Percentiles rank a stretch among this genome's conserved stretches.
Evolutionary conservation across 2,329 filamentous ascomycete genomes (phyloP).

Genomic region (Cordyceps fumosorosea): DNA sequence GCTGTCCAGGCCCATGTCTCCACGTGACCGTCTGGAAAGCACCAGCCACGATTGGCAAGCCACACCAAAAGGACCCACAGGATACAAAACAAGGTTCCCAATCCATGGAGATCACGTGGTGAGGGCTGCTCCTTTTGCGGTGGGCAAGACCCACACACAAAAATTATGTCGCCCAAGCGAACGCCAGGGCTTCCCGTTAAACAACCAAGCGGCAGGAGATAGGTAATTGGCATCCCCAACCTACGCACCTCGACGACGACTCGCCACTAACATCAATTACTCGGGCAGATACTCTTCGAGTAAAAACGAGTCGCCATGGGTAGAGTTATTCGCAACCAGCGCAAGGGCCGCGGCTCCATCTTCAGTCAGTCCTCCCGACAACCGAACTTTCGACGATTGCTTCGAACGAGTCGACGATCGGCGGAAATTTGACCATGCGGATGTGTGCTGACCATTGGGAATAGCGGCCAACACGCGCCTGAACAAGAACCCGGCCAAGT

Average conservation of each 20-base stretch:
- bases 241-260: conserved; percentile 18
- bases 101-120: conserved; percentile 27
- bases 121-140: conserved; percentile 21
- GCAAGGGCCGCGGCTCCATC: conserved; percentile 53
- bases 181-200: conserved; percentile 27
- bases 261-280: conserved; percentile 24
- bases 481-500: conserved; percentile 80
- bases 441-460: conserved; percentile 24
- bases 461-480: conserved; percentile 77
- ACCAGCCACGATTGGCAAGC: conserved; percentile 9
- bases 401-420: conserved; percentile 14
- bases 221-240: conserved; percentile 27
- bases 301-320: conserved; percentile 40
- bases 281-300: conserved; percentile 24
- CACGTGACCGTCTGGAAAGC: background rate
- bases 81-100: background rate
- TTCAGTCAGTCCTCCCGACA: conserved; percentile 40
- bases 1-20: background rate
- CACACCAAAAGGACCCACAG: conserved; percentile 1
- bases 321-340: conserved; percentile 61
- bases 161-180: conserved; percentile 28
- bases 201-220: conserved; percentile 35
- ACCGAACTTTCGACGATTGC: conserved; percentile 11
- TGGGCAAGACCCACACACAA: conserved; percentile 29
- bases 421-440: background rate